Percentiles rank a stretch among this genome's conserved stretches.
phyloP scores from a whole-genome alignment of 2,329 filamentous ascomycete species.

The Epichloe coenophiala region DNA sequence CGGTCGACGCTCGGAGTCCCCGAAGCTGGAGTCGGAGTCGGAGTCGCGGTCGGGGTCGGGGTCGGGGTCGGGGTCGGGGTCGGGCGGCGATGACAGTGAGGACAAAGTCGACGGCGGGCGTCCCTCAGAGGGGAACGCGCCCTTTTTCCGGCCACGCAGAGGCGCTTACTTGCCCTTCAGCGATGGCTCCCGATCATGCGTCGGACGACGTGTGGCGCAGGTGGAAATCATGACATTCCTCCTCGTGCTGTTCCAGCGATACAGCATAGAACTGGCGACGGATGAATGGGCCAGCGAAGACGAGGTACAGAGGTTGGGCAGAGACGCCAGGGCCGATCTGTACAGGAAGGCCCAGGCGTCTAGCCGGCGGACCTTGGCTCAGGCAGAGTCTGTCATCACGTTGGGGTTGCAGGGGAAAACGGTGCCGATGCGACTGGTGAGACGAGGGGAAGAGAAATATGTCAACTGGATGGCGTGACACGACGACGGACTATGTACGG shows the following conservation, averaged over 20 bases:
- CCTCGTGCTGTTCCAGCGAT: constrained; percentile 40
- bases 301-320: constrained; percentile 37
- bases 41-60: too few relatives aligned
- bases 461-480: constrained; percentile 23
- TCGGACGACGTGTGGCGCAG: constrained; percentile 45
- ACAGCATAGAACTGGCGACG: constrained; percentile 59
- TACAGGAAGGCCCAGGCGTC: constrained; percentile 49
- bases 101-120: constrained; percentile 39
- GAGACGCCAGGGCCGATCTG: constrained; percentile 31
- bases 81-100: constrained; percentile 15
- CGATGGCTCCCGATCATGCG: constrained; percentile 42
- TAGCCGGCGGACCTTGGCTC: constrained; percentile 36
- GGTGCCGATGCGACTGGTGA: constrained; percentile 56
- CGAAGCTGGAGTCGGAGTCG: constrained; percentile 17
- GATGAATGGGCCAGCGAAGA: constrained; percentile 42
- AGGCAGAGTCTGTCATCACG: constrained; percentile 52
- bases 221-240: constrained; percentile 44
- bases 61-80: too few relatives aligned
- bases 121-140: constrained; percentile 39
- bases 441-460: constrained; percentile 58
- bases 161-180: constrained; percentile 46
- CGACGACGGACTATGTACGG: too few relatives aligned
- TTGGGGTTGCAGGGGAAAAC: constrained; percentile 51
- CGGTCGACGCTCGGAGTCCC: background rate
- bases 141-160: constrained; percentile 43